Conservation (phyloP, 2,329 filamentous ascomycete genomes). For the Xylariaceae sp. region DNA sequence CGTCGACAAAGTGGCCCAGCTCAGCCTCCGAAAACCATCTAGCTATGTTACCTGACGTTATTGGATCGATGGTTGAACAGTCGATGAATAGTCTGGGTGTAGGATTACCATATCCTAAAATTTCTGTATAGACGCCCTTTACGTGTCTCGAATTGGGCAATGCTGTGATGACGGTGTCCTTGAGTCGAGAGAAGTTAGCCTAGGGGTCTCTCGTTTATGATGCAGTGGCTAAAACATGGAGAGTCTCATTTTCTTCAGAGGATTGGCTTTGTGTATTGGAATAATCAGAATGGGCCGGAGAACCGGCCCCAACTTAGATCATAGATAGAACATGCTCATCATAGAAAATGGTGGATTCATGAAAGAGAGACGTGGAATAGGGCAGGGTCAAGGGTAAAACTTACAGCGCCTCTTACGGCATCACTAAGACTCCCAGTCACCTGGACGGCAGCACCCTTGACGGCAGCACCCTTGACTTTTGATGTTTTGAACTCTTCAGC, state of each 20-base stretch:
- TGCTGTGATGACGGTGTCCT: constrained; percentile 85
- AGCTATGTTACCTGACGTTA: constrained; percentile 73
- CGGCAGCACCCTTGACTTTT: constrained; percentile 40
- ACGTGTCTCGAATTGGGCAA: constrained; percentile 88
- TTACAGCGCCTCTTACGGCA: constrained; percentile 48
- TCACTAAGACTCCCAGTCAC: constrained; percentile 42
- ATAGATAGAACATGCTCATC: constrained; percentile 45
- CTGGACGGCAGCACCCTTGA: constrained; percentile 45
- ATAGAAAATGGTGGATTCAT: constrained; percentile 23
- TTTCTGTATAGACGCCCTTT: constrained; percentile 70
- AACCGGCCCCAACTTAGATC: constrained; percentile 68
- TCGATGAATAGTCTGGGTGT: constrained; percentile 80
- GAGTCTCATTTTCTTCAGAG: constrained; percentile 48
- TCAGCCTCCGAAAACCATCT: constrained; percentile 57
- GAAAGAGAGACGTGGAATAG: constrained; percentile 2
- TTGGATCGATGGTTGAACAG: constrained; percentile 92
- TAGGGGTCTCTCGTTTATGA: background rate
- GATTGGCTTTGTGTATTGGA: constrained; percentile 62
- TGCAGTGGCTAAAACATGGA: constrained; percentile 1
- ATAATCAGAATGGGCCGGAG: constrained; percentile 58
- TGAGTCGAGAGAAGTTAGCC: constrained; percentile 16
- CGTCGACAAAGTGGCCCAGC: constrained; percentile 79
- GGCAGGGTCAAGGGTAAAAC: constrained; percentile 23
- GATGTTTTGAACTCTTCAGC: constrained; percentile 42
- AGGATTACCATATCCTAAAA: constrained; percentile 53